Evolutionary conservation across 2,329 filamentous ascomycete species (phyloP), one percentile per base, ranked within the genome.

Genomic region (Pseudogymnoascus sp.): DNA sequence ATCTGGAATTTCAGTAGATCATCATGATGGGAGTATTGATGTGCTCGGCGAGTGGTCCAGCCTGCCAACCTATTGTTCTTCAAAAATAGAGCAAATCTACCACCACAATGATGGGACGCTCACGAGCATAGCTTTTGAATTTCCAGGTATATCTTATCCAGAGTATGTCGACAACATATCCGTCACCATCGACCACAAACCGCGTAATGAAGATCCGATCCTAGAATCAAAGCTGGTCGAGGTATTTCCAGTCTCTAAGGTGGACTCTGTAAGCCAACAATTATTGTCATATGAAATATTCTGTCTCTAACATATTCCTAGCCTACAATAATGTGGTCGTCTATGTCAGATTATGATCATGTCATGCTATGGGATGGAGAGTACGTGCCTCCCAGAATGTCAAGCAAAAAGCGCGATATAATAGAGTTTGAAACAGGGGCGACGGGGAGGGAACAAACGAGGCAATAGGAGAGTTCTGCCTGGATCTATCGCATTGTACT

Each of bases 11-110:
- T 14, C 57, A 59, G 15, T 59, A 22, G 33, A 39, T 37, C 57
- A 59, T 37, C 35, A 37, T 38, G n/a, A 59, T 39, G 57, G 57
- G 25, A 59, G 57, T 5, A 59, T 59, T 59, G 57, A 33, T 35
- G 15, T 59, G 4, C 15, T 59, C 8, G 57, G 57, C 5, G 22
- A 59, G 57, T 59, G 57, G 57, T 9, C 14, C 35, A 15, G 9
- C n/a, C 25, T 28, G 18, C 33, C 35, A 39, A 6, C 9, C 8
- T 18, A 11, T n/a, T 25, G 7, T 28, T 8, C 14, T n/a, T 59
- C 57, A 28, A 15, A 25, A 33, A 37, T n/a, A 3, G 35, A 36
- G 25, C 18, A 39, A 11, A 39, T 59, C 38, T 59, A 59, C 39
- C 20, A 59, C 38, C 20, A 2, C 25, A 39, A 22, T 11, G 14